Conservation (phyloP, 2,329 filamentous ascomycete genomes). For the Helotiales sp. region DNA sequence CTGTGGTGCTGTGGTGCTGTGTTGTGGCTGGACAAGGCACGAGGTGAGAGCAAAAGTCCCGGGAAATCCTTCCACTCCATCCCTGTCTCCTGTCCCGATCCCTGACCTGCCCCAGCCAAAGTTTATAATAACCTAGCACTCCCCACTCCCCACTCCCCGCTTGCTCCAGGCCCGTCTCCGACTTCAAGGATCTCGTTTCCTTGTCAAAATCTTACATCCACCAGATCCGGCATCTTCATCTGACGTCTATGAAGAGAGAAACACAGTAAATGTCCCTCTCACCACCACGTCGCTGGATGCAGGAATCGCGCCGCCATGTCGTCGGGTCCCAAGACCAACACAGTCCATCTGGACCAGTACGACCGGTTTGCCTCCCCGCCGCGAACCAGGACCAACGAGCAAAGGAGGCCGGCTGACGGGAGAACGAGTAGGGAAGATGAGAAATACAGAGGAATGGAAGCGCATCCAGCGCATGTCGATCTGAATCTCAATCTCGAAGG, state of each 20-base stretch:
- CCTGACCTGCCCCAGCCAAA: constrained; percentile 1
- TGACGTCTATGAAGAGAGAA: neutral
- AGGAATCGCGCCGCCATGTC: neutral
- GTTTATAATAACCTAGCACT: constrained; percentile 4
- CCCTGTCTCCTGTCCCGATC: neutral
- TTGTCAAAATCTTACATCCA: neutral
- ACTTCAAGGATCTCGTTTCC: neutral
- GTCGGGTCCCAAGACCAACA: constrained; percentile 5
- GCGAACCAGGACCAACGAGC: neutral
- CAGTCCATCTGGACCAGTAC: constrained; percentile 1
- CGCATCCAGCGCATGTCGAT: constrained; percentile 26
- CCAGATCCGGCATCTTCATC: neutral
- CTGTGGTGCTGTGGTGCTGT: neutral
- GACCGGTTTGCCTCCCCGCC: neutral
- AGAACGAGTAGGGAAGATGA: neutral
- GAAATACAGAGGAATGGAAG: constrained; percentile 1
- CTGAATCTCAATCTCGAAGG: constrained; percentile 34
- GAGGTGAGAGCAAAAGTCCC: neutral
- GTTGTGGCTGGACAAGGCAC: neutral
- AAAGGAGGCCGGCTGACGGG: neutral
- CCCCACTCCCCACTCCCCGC: constrained; percentile 3
- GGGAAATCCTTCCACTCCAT: neutral
- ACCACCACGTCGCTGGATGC: neutral
- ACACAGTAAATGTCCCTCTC: neutral
- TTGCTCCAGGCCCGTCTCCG: neutral